Base-by-base conservation (phyloP, 2,329 filamentous ascomycete genomes). In the Talaromyces funiculosus region DNA sequence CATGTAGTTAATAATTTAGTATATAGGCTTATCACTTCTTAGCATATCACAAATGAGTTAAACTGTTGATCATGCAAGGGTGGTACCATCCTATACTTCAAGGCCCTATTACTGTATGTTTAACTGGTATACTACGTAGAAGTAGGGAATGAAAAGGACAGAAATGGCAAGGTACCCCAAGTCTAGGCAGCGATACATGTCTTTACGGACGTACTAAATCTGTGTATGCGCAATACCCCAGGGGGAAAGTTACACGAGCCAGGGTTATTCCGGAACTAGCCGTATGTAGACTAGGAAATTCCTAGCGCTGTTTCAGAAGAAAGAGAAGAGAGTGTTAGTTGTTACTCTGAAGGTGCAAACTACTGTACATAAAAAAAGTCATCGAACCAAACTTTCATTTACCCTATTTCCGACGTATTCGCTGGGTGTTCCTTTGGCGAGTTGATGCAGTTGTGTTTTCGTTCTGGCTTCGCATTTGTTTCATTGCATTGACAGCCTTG, bases 211-310 rank as follows among this genome's bases (percentile, higher is more conserved):
- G 53, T 54, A 40, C 29, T 12, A 42, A 54, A 14, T 54, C 22
- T 40, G 20, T 8, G 51, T 16, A 54, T 38, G 51, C 14, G 51
- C 20, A 54, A 54, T 29, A 54, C 35, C 53, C n/a, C 16, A 33
- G 12, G 49, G 37, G 4, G 53, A 55, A 55, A 42, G n/a, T 54
- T 55, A 55, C 22, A 55, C 22, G 35, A 55, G 33, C 51, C 10
- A 54, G 51, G 35, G 51, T 42, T 40, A 55, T 42, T 55, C 53
- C 22, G 53, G 35, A 55, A 31, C 53, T 55, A 55, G 53, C 53
- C 6, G 7, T 38, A 40, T 55, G 16, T 40, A 42, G 53, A 55
- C 22, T 55, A 40, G 22, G 24, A 20, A 29, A 42, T 38, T 24
- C 3, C 14, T 53, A 38, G 37, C 20, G 53, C 33, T 38, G 31